Evolutionary conservation across 257 asterid genomes (phyloP).

Genomic region (Knoxia roxburghii): DNA sequence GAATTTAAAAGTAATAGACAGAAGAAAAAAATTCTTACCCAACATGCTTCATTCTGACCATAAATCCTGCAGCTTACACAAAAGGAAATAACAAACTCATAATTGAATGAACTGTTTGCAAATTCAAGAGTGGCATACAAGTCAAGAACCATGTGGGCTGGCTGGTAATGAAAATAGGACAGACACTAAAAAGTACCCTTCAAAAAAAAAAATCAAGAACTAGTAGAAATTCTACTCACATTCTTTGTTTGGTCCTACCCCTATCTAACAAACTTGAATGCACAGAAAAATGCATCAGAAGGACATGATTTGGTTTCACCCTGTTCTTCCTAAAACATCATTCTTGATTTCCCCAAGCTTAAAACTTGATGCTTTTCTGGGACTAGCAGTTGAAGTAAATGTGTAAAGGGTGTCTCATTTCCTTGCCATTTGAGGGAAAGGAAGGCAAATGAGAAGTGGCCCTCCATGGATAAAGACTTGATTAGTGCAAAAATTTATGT

Average conservation of each 20-base stretch:
- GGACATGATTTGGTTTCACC: not conserved
- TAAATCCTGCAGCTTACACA: not conserved
- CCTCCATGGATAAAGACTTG: not conserved
- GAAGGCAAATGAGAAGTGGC: conserved; percentile 13
- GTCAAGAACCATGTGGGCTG: conserved; percentile 3
- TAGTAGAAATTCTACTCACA: not conserved
- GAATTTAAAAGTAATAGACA: not conserved
- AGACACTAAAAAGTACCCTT: not conserved
- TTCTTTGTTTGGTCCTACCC: not conserved
- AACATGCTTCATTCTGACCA: not conserved
- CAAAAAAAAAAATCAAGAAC: not conserved
- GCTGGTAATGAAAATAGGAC: not conserved
- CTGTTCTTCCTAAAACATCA: not conserved
- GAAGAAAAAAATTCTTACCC: not conserved
- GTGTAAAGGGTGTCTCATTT: not conserved
- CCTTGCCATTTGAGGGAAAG: conserved; percentile 8
- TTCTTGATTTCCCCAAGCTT: not conserved
- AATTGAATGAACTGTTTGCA: not conserved
- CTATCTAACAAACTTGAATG: not conserved
- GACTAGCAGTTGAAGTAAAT: conserved; percentile 7
- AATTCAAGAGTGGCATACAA: not conserved
- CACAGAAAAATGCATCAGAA: conserved; percentile 3
- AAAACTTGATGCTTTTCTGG: not conserved
- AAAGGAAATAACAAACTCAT: not conserved
- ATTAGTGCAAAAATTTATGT: conserved; percentile 5